These are phyloP conservation scores for Nigrograna mackinnonii DNA, from an alignment of 2,329 filamentous ascomycete species.

Conservation along the genomic window DNA sequence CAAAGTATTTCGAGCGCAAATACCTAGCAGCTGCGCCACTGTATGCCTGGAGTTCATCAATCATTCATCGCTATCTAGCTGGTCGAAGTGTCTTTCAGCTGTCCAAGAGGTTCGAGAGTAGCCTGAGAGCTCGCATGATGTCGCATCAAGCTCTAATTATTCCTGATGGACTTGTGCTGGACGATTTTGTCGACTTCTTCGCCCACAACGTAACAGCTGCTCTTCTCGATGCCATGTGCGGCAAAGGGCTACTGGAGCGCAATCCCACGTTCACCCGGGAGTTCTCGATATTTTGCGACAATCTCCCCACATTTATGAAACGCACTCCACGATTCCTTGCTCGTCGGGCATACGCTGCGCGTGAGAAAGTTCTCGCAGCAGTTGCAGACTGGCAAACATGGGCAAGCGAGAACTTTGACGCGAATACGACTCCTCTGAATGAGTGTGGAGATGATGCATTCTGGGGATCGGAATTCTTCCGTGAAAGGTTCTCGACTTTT, in stretches of 20 bases:
- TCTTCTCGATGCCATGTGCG: slow-evolving; percentile 13
- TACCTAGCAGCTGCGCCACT: slow-evolving; percentile 7
- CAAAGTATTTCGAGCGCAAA: slow-evolving; percentile 7
- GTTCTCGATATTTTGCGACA: slow-evolving; percentile 9
- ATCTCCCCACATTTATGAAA: slow-evolving; percentile 7
- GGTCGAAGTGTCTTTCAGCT: slow-evolving; percentile 6
- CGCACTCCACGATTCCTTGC: slow-evolving; percentile 4
- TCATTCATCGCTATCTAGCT: slow-evolving; percentile 5
- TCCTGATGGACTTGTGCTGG: slow-evolving; percentile 2
- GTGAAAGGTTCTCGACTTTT: slow-evolving; percentile 7
- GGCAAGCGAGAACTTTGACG: slow-evolving; percentile 18
- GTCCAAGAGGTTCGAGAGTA: slow-evolving; percentile 4
- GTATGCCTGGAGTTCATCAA: slow-evolving; percentile 6
- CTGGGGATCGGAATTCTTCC: slow-evolving; percentile 12
- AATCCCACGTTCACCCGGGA: slow-evolving; percentile 8
- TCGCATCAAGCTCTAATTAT: not conserved
- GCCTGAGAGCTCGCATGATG: slow-evolving; percentile 1
- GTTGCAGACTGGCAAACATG: slow-evolving; percentile 8
- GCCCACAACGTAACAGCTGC: slow-evolving; percentile 6
- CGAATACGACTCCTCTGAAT: slow-evolving; percentile 6
- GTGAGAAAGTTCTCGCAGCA: slow-evolving; percentile 3
- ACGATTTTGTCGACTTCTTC: slow-evolving; percentile 11
- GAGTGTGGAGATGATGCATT: slow-evolving; percentile 15
- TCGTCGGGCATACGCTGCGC: slow-evolving; percentile 4
- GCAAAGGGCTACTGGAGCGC: slow-evolving; percentile 4